phyloP scores from a whole-genome alignment of 257 asterid species.

The Solanum infundibuliforme region DNA sequence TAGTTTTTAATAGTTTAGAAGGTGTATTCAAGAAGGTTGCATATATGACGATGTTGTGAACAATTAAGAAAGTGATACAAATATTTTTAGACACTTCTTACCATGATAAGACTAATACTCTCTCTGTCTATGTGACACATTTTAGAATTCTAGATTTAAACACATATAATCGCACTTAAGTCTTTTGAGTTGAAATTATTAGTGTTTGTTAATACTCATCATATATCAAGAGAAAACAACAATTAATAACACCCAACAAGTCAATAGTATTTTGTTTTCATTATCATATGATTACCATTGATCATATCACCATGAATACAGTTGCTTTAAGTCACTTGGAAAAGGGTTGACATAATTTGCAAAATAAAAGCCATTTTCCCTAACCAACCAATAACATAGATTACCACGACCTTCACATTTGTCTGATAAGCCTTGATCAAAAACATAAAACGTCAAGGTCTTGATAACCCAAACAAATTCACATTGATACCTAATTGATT shows the following conservation, averaged over 20 bases:
- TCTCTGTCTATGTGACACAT: too few species aligned
- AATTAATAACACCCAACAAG: background rate
- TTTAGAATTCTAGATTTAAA: too few species aligned
- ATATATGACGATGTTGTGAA: background rate
- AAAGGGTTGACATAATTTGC: background rate
- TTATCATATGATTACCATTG: background rate
- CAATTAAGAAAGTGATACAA: background rate
- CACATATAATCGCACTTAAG: background rate
- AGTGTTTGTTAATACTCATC: background rate
- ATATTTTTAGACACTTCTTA: background rate
- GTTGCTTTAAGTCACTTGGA: background rate
- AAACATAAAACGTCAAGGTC: background rate
- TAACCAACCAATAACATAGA: background rate
- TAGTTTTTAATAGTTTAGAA: too few species aligned
- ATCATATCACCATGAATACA: background rate
- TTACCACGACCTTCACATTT: background rate
- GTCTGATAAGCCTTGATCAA: background rate
- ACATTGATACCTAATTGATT: background rate
- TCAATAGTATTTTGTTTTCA: background rate
- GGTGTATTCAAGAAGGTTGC: background rate
- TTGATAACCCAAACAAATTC: background rate
- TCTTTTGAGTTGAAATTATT: background rate
- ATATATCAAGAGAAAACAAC: background rate
- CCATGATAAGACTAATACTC: conserved; percentile 44
- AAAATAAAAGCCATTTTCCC: background rate